A percentile compares a stretch with the other conserved stretches of the same genome.
These are phyloP conservation scores for Mycena galopus DNA, from an alignment of 768 basidiomycete genomes.

Conservation along the genomic window DNA sequence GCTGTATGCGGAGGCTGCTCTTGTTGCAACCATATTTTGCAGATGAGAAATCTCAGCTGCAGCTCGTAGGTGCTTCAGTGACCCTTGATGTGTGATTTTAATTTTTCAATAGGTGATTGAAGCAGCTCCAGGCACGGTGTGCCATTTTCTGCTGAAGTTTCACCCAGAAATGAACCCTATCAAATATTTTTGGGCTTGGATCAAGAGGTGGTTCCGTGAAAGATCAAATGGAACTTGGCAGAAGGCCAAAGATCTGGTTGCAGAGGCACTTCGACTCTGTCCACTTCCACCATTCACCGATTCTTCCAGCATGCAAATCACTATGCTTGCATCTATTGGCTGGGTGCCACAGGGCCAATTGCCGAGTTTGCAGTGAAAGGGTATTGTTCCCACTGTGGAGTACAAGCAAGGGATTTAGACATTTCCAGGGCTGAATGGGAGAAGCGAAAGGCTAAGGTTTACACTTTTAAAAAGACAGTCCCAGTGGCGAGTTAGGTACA, in stretches of 20 bases:
- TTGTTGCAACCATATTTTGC: constrained; percentile 30
- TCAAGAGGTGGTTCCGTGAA: background rate
- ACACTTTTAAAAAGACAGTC: no score
- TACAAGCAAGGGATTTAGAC: no score
- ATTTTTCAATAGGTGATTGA: background rate
- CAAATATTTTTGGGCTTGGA: background rate
- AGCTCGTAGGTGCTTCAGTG: constrained; percentile 14
- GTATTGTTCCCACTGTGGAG: background rate
- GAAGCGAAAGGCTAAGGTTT: no score
- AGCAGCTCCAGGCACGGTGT: background rate
- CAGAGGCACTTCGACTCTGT: background rate
- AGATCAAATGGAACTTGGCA: background rate
- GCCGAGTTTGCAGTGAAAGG: background rate
- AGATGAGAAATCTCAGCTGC: constrained; percentile 25
- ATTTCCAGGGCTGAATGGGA: no score
- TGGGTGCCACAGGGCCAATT: background rate
- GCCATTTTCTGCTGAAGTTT: background rate
- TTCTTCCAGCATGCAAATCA: background rate
- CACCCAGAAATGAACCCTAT: constrained; percentile 2
- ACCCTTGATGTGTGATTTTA: background rate
- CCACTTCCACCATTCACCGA: background rate
- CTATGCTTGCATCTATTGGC: no score
- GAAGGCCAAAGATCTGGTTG: background rate
- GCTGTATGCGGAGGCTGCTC: constrained; percentile 21
- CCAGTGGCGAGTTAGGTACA: no score